Base-by-base conservation (phyloP, 306 rosid species). In the Cucumis melo region DNA sequence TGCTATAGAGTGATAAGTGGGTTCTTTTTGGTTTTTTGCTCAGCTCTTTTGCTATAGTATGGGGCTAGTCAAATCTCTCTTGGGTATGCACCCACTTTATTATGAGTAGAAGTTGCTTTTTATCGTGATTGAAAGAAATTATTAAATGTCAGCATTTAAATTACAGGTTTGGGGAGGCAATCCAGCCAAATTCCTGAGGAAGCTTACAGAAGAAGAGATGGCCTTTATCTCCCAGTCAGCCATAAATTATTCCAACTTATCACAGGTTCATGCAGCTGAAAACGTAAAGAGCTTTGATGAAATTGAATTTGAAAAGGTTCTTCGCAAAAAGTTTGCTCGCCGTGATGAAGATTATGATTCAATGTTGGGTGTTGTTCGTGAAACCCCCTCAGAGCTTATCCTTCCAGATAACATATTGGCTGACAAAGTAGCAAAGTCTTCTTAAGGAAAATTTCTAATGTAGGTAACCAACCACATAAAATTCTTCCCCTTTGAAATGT, bases 81-180 rank as follows among this genome's bases (percentile, higher is more conserved):
- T 59, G 16, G 24, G 19, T 64, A 4, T 38, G 24, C 6, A 66
- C 53, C 53, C 10, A 39, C 32, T 65, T 14, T 41, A 23, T n/a
- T 19, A 39, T 39, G 4, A 10, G 2, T n/a, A 65, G 2, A 19
- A 19, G 3, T 65, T 38, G 7, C 16, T 27, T 5, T 65, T 4
- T 10, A 10, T 64, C 53, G 20, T 39, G 32, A 10, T 72, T 72
- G 42, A 72, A 48, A 50, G 8, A 48, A 72, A 27, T 27, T 48
- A 72, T 72, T 72, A 21, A 56, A 27, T 12, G 9, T 74, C 1
- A 14, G n/a, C 23, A 21, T 29, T 78, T 70, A 62, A 51, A 76
- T 77, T 77, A 73, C 85, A 93, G 98, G 93, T 91, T 63, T 93
- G 98, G 98, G 99, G 95, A 77, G 99, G 99, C 54, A 94, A 92